Conservation (phyloP, 352 stramenopile genomes). For the Phytophthora sp. region DNA sequence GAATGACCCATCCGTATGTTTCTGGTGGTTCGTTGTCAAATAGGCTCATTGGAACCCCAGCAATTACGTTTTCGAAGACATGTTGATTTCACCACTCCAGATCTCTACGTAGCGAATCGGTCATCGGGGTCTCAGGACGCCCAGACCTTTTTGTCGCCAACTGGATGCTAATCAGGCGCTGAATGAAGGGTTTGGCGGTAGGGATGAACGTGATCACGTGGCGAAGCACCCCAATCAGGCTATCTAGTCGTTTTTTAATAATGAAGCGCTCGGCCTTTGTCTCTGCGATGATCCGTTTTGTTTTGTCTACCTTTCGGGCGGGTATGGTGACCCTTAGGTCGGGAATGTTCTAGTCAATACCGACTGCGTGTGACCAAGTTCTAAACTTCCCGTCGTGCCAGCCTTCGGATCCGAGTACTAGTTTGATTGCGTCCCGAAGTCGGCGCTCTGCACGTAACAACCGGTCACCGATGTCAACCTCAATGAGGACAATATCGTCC, state of each 20-base stretch:
- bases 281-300: not conserved
- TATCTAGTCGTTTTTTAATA: not conserved
- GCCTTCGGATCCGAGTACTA: not conserved
- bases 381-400: not conserved
- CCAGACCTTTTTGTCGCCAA: not conserved
- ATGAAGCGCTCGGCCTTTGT: not conserved
- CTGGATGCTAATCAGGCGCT: not conserved
- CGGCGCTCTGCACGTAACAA: not conserved
- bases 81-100: not conserved
- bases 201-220: not conserved
- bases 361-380: not conserved
- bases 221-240: not conserved
- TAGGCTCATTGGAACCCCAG: not conserved
- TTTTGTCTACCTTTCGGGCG: not conserved
- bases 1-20: too few species aligned
- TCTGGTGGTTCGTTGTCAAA: too few species aligned
- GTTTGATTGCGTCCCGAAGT: not conserved
- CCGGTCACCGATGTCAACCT: conserved; percentile 2
- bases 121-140: not conserved
- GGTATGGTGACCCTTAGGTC: not conserved
- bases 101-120: not conserved
- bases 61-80: not conserved
- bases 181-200: not conserved
- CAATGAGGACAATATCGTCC: conserved; percentile 3
- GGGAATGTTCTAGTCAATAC: not conserved